Evolutionary conservation across 225 moss, liverwort and hornwort genomes (phyloP), one percentile per base, ranked within the genome.

Genomic region (Marchantia paleacea): DNA sequence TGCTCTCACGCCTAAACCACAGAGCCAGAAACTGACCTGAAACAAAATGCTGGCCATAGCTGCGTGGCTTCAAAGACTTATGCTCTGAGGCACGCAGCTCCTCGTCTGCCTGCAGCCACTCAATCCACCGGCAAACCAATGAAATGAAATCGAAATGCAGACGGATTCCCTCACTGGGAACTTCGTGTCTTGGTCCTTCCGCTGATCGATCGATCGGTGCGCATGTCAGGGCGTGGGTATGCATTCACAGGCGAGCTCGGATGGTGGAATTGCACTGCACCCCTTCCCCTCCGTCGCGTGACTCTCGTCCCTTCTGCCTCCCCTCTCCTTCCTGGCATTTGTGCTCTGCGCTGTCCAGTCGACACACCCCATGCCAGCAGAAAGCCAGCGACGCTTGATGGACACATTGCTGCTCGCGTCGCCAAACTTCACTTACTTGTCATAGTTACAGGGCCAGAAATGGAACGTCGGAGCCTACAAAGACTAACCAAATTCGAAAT

Each of bases 11-110:
- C 13, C 55, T 9, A 12, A 29, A 58, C 0, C 29, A 57, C 13
- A 76, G 5, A 31, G 20, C 55, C 24, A 25, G 22, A 3, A 66
- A 53, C 39, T 77, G 60, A 77, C 78, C 78, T 78, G 78, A 51
- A 78, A 78, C 7, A 78, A 66, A 67, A 78, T 78, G 78, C 78
- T 78, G 15, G 78, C 78, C 78, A 78, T 78, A 24, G 75, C 78
- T 66, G 75, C 55, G 75, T 29, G 26, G 75, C 75, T 75, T 75
- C 55, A 57, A 29, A 57, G 75, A 58, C 28, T 30, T 75, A 10
- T 29, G 75, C 75, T 75, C 55, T 57, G 78, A 76, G 39, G 58
- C 60, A 76, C 26, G 58, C 58, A 76, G 60, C 75, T 57, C 20
- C 75, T 76, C 28, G 7, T 69, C 20, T 12, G 57, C 57, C 39